Evolutionary conservation across 2,329 filamentous ascomycete genomes (phyloP).

Genomic region (Sclerotinia spermophila): DNA sequence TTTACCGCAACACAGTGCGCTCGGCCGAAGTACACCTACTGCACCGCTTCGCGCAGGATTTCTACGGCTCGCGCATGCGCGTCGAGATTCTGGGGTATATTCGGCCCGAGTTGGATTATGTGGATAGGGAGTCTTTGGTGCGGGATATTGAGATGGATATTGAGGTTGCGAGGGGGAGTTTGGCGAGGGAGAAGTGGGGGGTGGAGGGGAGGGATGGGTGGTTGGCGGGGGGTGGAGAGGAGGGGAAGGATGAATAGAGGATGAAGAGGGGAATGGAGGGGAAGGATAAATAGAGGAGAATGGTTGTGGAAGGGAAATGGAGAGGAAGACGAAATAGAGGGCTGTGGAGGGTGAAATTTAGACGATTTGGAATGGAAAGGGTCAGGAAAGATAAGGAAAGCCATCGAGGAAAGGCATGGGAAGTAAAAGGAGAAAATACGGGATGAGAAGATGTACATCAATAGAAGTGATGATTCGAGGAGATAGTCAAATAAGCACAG

Average conservation of each 20-base stretch:
- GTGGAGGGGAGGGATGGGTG: conserved; percentile 22
- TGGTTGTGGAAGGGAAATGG: conserved; percentile 47
- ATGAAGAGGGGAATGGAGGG: neutral
- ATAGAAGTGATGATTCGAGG: neutral
- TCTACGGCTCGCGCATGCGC: conserved; percentile 79
- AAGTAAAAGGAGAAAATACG: neutral
- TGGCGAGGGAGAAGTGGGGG: conserved; percentile 62
- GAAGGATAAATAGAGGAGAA: conserved; percentile 37
- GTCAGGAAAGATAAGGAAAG: conserved; percentile 4
- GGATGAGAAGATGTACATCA: neutral
- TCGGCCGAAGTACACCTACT: conserved; percentile 90
- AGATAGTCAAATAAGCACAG: neutral
- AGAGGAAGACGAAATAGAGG: too few relatives aligned
- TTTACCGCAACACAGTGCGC: conserved; percentile 86
- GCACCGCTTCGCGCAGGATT: conserved; percentile 71
- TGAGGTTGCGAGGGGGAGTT: conserved; percentile 70
- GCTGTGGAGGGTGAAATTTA: conserved; percentile 21
- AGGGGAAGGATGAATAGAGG: neutral
- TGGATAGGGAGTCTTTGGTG: conserved; percentile 75
- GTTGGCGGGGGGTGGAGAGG: conserved; percentile 24
- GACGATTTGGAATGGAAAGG: conserved; percentile 22
- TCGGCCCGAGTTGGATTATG: conserved; percentile 84
- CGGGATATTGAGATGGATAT: conserved; percentile 89
- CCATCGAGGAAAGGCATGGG: neutral
- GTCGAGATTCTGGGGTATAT: conserved; percentile 84